Conservation (phyloP, 345 rosid species). For the Eucalyptus erythrocorys region DNA sequence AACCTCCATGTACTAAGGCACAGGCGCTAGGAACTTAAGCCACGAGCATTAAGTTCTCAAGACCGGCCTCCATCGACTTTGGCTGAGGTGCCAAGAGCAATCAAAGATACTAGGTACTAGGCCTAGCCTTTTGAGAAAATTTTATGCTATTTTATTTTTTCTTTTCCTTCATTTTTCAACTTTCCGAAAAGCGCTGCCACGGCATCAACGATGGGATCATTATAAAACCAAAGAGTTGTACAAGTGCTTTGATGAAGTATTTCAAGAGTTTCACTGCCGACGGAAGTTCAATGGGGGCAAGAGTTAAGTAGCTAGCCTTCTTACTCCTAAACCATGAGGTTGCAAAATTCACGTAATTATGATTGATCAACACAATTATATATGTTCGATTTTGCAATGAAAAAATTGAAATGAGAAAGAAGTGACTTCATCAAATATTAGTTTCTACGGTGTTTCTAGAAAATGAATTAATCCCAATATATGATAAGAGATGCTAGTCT, state of each 20-base stretch:
- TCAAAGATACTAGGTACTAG: neutral
- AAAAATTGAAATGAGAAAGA: neutral
- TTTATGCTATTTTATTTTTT: neutral
- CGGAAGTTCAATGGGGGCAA: neutral
- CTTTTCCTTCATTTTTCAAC: neutral
- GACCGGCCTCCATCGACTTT: fast-evolving
- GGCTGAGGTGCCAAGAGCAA: neutral
- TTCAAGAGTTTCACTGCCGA: too few species aligned
- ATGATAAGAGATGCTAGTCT: neutral
- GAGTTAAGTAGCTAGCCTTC: neutral
- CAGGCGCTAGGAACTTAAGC: neutral
- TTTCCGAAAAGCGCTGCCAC: neutral
- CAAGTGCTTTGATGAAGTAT: neutral
- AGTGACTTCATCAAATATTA: neutral
- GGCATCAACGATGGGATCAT: neutral
- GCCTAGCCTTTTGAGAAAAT: neutral
- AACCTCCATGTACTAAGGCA: neutral
- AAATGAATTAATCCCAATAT: neutral
- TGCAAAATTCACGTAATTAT: neutral
- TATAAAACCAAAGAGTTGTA: neutral
- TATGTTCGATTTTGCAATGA: neutral
- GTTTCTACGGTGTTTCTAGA: neutral
- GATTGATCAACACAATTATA: neutral
- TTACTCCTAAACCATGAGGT: neutral
- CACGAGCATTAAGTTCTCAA: neutral